Evolutionary conservation across 2,329 filamentous ascomycete species (phyloP), one percentile per base, ranked within the genome.

Genomic region (Bipolaris sorokiniana): DNA sequence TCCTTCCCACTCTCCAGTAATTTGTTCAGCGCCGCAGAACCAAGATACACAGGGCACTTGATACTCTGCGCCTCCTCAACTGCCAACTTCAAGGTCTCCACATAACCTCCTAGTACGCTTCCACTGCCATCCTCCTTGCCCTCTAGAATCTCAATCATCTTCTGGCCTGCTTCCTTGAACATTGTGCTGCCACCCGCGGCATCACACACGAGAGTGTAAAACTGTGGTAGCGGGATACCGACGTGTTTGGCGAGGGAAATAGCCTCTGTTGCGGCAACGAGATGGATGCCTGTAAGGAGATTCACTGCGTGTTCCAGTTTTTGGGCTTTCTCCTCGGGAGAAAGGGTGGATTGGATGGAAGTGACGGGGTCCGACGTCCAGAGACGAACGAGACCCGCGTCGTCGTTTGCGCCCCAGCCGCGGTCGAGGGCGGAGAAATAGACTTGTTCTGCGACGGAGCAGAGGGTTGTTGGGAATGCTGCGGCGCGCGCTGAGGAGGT

Each of bases 391-490:
- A 86, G 77, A 11, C 81, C 80, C 1, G 83, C 82, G 61, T 86
- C 84, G 62, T 86, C 84, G 48, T 83, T 77, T 11, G 78, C 68
- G 0, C 82, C 79, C 61, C 79, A 86, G 9, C 87, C 88, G 38
- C 83, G 82, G 22, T 83, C 79, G 7, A 89, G 73, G 13, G 82
- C 86, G 26, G 84, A 76, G 53, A 88, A 82, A 69, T 89, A 90
- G 26, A 84, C 80, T 71, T 89, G 86, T 74, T 90, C 88, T 10
- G 88, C 87, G 0, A 82, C 80, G 36, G 82, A 83, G 53, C 83
- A 84, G 68, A 91, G 83, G 0, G 86, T 86, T 1, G 83, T 83
- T 0, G 86, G 82, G 70, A 88, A 90, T 26, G 79, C 78, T 51
- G 79, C 76, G 40, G 84, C 78, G 18, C 86, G 79, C 1, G 87